A percentile compares a stretch with the other conserved stretches of the same genome.
These are phyloP conservation scores for Dactylella cylindrospora DNA, from an alignment of 2,329 filamentous ascomycete species.

Conservation along the genomic window DNA sequence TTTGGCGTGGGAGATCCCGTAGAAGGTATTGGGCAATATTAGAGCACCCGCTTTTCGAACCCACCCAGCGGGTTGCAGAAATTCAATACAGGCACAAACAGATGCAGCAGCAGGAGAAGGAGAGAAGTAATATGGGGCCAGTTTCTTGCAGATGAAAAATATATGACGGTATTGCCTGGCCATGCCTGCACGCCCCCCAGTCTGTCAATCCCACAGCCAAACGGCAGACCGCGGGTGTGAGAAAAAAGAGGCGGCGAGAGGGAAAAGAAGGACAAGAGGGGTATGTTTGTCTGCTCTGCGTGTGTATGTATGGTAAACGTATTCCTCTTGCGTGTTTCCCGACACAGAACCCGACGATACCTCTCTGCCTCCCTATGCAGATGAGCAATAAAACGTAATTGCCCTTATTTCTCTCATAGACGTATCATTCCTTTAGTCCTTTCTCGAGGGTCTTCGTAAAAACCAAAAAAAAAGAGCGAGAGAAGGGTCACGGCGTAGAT, in stretches of 20 bases:
- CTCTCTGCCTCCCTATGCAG: background rate
- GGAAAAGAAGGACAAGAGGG: conserved; percentile 10
- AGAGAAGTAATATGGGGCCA: too few relatives aligned
- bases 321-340: conserved; percentile 32
- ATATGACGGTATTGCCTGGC: conserved; percentile 16
- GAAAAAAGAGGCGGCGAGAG: conserved; percentile 22
- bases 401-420: too few relatives aligned
- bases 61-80: background rate
- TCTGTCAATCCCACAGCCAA: conserved; percentile 44
- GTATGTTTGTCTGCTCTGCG: too few relatives aligned
- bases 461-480: background rate
- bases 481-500: too few relatives aligned
- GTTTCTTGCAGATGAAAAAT: too few relatives aligned
- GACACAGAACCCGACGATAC: conserved; percentile 19
- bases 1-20: conserved; percentile 37
- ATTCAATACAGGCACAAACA: conserved; percentile 1
- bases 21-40: conserved; percentile 38
- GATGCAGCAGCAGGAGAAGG: too few relatives aligned
- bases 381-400: background rate
- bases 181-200: conserved; percentile 36
- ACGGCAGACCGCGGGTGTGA: conserved; percentile 39
- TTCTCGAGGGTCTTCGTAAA: too few relatives aligned
- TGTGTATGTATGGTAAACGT: conserved; percentile 37
- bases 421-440: too few relatives aligned
- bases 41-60: too few relatives aligned